Base-by-base conservation (phyloP, 257 asterid species). In the Mentha longifolia region DNA sequence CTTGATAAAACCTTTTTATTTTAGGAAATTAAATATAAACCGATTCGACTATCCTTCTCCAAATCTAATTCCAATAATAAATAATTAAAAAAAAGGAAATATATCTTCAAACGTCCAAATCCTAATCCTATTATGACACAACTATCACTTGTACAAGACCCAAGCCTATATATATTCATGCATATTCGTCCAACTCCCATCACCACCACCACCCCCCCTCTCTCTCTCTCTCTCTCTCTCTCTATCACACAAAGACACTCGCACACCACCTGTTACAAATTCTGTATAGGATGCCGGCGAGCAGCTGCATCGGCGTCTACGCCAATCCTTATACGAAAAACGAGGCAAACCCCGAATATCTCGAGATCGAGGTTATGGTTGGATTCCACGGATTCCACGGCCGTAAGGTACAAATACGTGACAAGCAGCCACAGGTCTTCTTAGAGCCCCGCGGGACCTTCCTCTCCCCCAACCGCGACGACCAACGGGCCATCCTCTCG, bases 301-400 rank as follows among this genome's bases (percentile, higher is more conserved):
- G 60, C 5, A 49, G 30, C 42, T 49, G 61, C 69, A 25, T 71
- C 49, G 49, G 54, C 19, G 11, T 61, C 17, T 49, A 46, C n/a
- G 76, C 76, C 13, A 17, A 16, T 33, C 51, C 16, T 52, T 20
- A 16, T 9, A 42, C 0, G 64, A 37, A 6, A 57, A n/a, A 0
- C n/a, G 30, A 43, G 39, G 42, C 16, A 2, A 13, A 19, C 52
- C 37, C 20, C 7, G 70, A 61, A 19, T 11, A 71, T 13, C 43
- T 72, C 5, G 15, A 1, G 11, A 4, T 72, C 19, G 45, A 51
- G 43, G n/a, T 72, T 25, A 11, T 10, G 0, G 5, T 61, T 6
- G 37, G 62, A 14, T 10, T 5, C 0, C 50, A 7, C 14, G 22
- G 4, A 1, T 16, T 61, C 7, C 25, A 7, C 25, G 17, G 17